Evolutionary conservation across 192 early-diverging fungal species (phyloP).

Genomic region (Fimicolochytrium jonesii): DNA sequence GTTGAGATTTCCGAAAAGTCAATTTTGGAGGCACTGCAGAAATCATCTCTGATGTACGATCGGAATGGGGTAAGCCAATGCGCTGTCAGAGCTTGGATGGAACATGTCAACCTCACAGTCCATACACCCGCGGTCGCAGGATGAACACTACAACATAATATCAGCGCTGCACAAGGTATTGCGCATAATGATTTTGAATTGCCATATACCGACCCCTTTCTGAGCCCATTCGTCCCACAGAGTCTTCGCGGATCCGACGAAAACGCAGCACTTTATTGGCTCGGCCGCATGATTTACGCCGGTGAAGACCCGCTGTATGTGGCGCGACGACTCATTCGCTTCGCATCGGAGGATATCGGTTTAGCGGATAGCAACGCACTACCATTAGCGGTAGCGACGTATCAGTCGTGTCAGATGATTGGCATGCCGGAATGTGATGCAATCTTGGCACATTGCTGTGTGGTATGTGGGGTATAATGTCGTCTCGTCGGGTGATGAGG

Average conservation of each 20-base stretch:
- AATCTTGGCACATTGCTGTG: constrained; percentile 72
- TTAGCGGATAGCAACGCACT: constrained; percentile 77
- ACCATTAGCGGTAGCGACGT: constrained; percentile 67
- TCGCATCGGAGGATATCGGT: constrained; percentile 87
- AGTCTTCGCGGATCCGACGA: constrained; percentile 79
- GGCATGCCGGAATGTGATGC: constrained; percentile 93
- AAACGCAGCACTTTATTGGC: constrained; percentile 81
- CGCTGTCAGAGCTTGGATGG: too few species aligned
- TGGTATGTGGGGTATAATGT: constrained; percentile 26
- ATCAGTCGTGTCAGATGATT: constrained; percentile 80
- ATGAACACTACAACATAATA: constrained; percentile 90
- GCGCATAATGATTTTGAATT: too few species aligned
- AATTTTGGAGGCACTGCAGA: constrained; percentile 69
- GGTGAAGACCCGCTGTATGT: constrained; percentile 91
- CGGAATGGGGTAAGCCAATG: constrained; percentile 48
- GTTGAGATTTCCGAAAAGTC: constrained; percentile 35
- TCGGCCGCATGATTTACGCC: constrained; percentile 81
- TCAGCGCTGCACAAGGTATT: constrained; percentile 77
- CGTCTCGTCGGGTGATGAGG: too few species aligned
- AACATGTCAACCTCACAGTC: not conserved
- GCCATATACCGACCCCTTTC: too few species aligned
- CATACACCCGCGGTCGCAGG: not conserved
- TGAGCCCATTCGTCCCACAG: too few species aligned
- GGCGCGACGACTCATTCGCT: constrained; percentile 70
- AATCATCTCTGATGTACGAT: constrained; percentile 79